A percentile compares a stretch with the other conserved stretches of the same genome.
phyloP scores from a whole-genome alignment of 192 early-diverging fungal genomes.

The Podila minutissima region DNA sequence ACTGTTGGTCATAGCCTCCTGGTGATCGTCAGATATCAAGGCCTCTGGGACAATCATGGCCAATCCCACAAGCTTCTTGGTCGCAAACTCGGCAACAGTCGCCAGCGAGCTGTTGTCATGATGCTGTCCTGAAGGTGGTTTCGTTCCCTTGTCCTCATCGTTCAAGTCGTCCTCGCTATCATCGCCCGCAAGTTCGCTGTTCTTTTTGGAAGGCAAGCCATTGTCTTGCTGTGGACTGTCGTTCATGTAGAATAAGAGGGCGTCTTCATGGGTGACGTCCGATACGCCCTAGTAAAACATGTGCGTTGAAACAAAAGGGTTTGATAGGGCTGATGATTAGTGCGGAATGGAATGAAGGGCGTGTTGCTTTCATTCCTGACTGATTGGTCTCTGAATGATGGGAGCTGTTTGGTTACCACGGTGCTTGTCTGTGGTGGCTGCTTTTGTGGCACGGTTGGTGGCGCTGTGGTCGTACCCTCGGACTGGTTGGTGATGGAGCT shows the following conservation, averaged over 20 bases:
- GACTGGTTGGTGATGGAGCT: too few species aligned
- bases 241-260: constrained; percentile 32
- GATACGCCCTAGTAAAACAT: too few species aligned
- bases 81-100: constrained; percentile 19
- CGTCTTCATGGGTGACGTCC: not conserved
- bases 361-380: too few species aligned
- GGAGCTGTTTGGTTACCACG: too few species aligned
- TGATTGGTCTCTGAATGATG: too few species aligned
- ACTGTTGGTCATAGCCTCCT: not conserved
- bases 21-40: not conserved
- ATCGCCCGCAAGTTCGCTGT: constrained; percentile 21
- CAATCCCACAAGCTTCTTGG: constrained; percentile 8
- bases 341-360: too few species aligned
- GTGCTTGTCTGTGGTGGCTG: too few species aligned
- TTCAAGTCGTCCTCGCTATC: constrained; percentile 7
- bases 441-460: too few species aligned
- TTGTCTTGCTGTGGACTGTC: constrained; percentile 9
- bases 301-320: too few species aligned
- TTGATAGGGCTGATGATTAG: too few species aligned
- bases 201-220: not conserved
- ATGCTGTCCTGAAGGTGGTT: not conserved
- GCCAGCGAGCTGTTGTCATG: constrained; percentile 23
- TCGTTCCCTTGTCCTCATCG: not conserved
- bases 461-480: too few species aligned
- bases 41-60: constrained; percentile 19